phyloP scores from a whole-genome alignment of 2,329 filamentous ascomycete genomes.

The Exophiala bonariae region DNA sequence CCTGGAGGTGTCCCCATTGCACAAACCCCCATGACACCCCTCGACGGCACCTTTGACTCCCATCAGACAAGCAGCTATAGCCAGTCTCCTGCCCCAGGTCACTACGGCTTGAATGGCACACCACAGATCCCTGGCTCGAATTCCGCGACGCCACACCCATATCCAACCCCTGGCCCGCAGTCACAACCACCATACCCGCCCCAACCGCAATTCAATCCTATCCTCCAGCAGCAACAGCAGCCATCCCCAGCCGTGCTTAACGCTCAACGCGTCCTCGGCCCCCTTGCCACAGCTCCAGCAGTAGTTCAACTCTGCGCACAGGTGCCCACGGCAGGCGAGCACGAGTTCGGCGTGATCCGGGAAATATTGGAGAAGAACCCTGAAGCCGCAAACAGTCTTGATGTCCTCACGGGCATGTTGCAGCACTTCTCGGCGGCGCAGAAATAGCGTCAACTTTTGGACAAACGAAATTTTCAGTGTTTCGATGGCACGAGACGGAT shows the following conservation, averaged over 20 bases:
- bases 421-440: conserved; percentile 16
- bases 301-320: conserved; percentile 70
- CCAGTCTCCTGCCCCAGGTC: conserved; percentile 31
- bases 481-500: too few relatives aligned
- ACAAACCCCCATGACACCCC: conserved; percentile 35
- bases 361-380: conserved; percentile 67
- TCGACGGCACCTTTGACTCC: conserved; percentile 37
- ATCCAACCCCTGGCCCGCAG: conserved; percentile 19
- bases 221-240: conserved; percentile 30
- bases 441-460: too few relatives aligned
- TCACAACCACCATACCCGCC: conserved; percentile 14
- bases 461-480: too few relatives aligned
- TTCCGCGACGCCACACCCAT: conserved; percentile 20
- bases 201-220: neutral
- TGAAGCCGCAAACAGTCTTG: conserved; percentile 61
- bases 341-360: conserved; percentile 73
- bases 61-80: conserved; percentile 8
- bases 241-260: conserved; percentile 47
- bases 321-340: conserved; percentile 65
- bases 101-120: conserved; percentile 34
- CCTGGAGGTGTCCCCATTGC: conserved; percentile 16
- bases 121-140: conserved; percentile 31
- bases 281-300: conserved; percentile 62
- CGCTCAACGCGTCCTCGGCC: conserved; percentile 65
- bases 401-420: conserved; percentile 43